Base-by-base conservation (phyloP, 2,329 filamentous ascomycete genomes). In the Fusarium sp. region DNA sequence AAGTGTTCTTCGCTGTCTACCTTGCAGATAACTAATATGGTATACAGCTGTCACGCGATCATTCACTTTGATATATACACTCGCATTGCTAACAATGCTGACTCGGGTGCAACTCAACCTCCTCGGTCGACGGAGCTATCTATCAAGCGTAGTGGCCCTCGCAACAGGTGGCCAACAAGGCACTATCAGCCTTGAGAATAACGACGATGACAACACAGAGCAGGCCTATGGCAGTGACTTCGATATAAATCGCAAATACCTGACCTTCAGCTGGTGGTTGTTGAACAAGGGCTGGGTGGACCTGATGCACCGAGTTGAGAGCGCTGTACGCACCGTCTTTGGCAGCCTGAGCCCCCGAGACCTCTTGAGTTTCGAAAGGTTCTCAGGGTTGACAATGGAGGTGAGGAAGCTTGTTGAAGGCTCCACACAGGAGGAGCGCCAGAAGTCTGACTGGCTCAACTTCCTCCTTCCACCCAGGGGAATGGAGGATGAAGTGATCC, bases 191-290 rank as follows among this genome's bases (percentile, higher is more conserved):
- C 85, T 98, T 18, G 94, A 97, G 81, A 96, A 98, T 78, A 90
- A 96, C 74, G 95, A 97, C 76, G 94, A 97, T 76, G 93, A 96
- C 76, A 91, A 91, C 74, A 84, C 87, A 18, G 92, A 95, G 53
- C 91, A 94, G 72, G 87, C 89, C 6, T 94, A 96, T 76, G 94
- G 94, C 42, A 95, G 92, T 78, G 96, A 99, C 78, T 97, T 97
- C 71, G 94, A 97, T 78, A 97, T 94, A 33, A 99, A 99, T 79
- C 87, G 94, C 72, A 92, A 92, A 75, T 99, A 98, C 76, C 84
- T 99, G 47, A 96, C 94, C 39, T 97, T 98, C 78, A 97, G 93
- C 80, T 99, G 96, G 96, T 99, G 95, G 94, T 82, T 99, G 45
- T 84, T 99, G 46, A 95, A 99, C 80, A 88, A 89, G 69, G 96